phyloP scores from a whole-genome alignment of 345 rosid genomes.

The Gossypium longicalyx region DNA sequence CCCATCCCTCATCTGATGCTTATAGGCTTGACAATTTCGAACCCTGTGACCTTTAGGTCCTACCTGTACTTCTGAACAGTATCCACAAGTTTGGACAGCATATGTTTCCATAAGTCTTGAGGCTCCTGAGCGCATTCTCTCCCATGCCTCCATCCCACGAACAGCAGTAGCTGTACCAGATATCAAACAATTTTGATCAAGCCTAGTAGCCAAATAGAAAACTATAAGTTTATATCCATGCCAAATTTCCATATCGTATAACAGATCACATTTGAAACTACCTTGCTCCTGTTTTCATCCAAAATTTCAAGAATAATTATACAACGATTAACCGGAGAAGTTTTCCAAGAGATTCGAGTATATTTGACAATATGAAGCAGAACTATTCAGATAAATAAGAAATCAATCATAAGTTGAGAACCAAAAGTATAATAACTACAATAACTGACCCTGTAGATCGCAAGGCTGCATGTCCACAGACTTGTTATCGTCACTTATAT shows the following conservation, averaged over 20 bases:
- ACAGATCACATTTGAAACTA: slow-evolving; percentile 6
- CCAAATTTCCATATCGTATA: background rate
- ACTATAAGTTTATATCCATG: background rate
- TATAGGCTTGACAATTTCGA: slow-evolving; percentile 44
- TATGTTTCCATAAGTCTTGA: slow-evolving; percentile 38
- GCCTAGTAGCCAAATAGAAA: background rate
- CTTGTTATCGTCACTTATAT: slow-evolving; percentile 16
- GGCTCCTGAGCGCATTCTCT: slow-evolving; percentile 37
- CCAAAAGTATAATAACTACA: background rate
- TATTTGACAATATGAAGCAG: background rate
- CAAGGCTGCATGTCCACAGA: slow-evolving; percentile 8
- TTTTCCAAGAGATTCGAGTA: background rate
- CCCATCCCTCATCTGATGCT: slow-evolving; percentile 61
- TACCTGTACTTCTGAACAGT: slow-evolving; percentile 45
- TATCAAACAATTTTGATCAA: background rate
- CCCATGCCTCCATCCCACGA: slow-evolving; percentile 42
- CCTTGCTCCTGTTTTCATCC: background rate
- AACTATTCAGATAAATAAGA: background rate
- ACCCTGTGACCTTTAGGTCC: slow-evolving; percentile 52
- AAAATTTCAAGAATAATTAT: background rate
- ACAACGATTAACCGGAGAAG: background rate
- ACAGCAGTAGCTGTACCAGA: slow-evolving; percentile 23
- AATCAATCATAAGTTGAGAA: background rate
- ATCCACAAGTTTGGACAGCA: slow-evolving; percentile 47
- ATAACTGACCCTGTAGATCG: slow-evolving; percentile 28